phyloP scores from a whole-genome alignment of 169 alveolate genomes.

The Eimeria falciformis region DNA sequence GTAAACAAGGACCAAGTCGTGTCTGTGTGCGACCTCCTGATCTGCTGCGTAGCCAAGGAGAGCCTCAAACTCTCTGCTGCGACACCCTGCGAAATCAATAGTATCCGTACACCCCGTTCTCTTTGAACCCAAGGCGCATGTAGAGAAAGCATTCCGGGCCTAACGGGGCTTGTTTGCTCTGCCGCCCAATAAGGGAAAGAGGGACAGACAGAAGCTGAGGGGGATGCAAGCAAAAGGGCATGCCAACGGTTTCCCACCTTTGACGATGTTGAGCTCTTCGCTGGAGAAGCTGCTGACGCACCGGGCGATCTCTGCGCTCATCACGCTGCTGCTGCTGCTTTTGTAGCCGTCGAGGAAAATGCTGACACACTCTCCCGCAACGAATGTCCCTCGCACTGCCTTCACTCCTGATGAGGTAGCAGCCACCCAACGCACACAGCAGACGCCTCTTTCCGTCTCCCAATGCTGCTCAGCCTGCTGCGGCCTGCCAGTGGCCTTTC shows the following conservation, averaged over 20 bases:
- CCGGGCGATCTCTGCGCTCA: conserved; percentile 42
- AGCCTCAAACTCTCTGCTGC: conserved; percentile 31
- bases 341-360: not conserved
- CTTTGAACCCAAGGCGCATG: too few species aligned
- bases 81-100: not conserved
- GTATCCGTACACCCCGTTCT: too few species aligned
- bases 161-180: too few species aligned
- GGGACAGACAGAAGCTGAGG: too few species aligned
- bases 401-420: conserved; percentile 8
- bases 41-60: conserved; percentile 52
- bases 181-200: too few species aligned
- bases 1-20: conserved; percentile 32
- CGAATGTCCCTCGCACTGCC: conserved; percentile 23
- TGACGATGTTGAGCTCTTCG: conserved; percentile 17
- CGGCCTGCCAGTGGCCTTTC: not conserved
- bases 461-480: not conserved
- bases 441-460: not conserved
- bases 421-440: too few species aligned
- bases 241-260: conserved; percentile 8
- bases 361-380: conserved; percentile 44
- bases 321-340: not conserved
- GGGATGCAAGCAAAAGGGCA: too few species aligned
- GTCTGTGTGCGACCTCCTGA: conserved; percentile 64
- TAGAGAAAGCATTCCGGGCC: too few species aligned
- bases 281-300: conserved; percentile 40